Conservation (phyloP, 2,329 filamentous ascomycete genomes). For the Aspergillus sp. region DNA sequence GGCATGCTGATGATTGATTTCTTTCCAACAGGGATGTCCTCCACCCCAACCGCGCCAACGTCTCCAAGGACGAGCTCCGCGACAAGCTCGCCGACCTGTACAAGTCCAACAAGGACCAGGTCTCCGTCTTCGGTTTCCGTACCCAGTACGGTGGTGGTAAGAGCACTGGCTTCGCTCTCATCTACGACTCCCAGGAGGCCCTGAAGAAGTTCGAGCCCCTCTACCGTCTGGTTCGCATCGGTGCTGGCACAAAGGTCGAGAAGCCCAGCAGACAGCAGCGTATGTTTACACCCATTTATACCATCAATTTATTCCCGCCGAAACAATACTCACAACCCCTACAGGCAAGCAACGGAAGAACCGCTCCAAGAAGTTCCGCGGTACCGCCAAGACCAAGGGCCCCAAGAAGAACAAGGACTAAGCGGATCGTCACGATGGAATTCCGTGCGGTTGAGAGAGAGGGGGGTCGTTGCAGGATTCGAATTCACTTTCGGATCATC, state of each 20-base stretch:
- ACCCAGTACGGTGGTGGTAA: constrained; percentile 99
- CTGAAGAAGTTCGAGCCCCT: constrained; percentile 99
- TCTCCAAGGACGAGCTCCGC: constrained; percentile 98
- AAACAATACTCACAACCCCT: constrained; percentile 13
- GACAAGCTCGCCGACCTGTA: constrained; percentile 92
- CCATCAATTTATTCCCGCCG: neutral
- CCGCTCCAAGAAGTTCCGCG: constrained; percentile 96
- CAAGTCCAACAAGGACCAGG: constrained; percentile 97
- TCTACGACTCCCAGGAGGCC: constrained; percentile 97
- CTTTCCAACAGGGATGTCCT: constrained; percentile 81
- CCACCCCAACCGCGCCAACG: constrained; percentile 96
- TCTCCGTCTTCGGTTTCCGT: constrained; percentile 97
- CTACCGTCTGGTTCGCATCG: constrained; percentile 94
- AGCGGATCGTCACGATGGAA: constrained; percentile 42
- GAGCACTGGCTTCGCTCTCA: constrained; percentile 96
- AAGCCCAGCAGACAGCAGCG: constrained; percentile 98
- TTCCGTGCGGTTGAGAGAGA: constrained; percentile 28
- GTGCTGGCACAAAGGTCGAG: constrained; percentile 91
- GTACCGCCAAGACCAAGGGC: constrained; percentile 98
- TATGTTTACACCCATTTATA: constrained; percentile 59
- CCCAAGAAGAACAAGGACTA: constrained; percentile 90
- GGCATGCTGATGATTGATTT: neutral
- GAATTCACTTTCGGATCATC: constrained; percentile 3
- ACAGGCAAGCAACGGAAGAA: constrained; percentile 99
- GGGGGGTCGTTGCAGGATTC: constrained; percentile 22